phyloP scores from a whole-genome alignment of 2,329 filamentous ascomycete species.

The Tolypocladium ophioglossoides region DNA sequence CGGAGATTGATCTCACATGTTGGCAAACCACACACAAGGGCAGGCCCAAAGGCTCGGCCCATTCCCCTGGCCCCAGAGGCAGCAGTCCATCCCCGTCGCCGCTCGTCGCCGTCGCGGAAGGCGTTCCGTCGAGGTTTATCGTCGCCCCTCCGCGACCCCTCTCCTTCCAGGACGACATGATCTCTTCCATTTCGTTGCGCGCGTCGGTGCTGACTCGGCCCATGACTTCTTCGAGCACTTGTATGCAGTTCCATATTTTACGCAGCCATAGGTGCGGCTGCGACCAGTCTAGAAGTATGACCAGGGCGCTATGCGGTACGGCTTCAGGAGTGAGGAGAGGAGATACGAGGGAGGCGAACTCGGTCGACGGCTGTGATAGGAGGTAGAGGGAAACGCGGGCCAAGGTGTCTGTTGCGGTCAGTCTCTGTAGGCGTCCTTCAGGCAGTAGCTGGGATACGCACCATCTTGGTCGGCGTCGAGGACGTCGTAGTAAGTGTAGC shows the following conservation, averaged over 20 bases:
- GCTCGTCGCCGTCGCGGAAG: slow-evolving; percentile 37
- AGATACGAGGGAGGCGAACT: slow-evolving; percentile 72
- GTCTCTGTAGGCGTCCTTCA: not conserved
- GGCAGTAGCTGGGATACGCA: slow-evolving; percentile 24
- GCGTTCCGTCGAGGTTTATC: slow-evolving; percentile 51
- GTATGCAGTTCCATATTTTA: slow-evolving; percentile 81
- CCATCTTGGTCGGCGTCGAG: slow-evolving; percentile 89
- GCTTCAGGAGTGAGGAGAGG: slow-evolving; percentile 77
- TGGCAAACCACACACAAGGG: slow-evolving; percentile 93
- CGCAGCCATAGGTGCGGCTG: slow-evolving; percentile 89
- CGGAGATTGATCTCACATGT: slow-evolving; percentile 50
- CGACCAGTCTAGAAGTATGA: slow-evolving; percentile 91
- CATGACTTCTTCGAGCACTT: slow-evolving; percentile 68
- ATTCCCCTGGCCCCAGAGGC: slow-evolving; percentile 79
- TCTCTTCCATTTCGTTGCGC: slow-evolving; percentile 77
- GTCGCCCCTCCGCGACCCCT: slow-evolving; percentile 56
- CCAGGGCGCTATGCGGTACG: slow-evolving; percentile 76
- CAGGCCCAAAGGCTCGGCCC: slow-evolving; percentile 80
- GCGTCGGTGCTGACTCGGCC: slow-evolving; percentile 63
- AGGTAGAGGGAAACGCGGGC: slow-evolving; percentile 84
- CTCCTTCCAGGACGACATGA: slow-evolving; percentile 71
- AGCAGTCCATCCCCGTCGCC: slow-evolving; percentile 59
- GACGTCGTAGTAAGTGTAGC: slow-evolving; percentile 93
- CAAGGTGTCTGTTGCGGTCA: slow-evolving; percentile 58
- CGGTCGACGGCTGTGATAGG: slow-evolving; percentile 71